Conservation (phyloP, 2,329 filamentous ascomycete genomes). For the Hypoxylon sp. region DNA sequence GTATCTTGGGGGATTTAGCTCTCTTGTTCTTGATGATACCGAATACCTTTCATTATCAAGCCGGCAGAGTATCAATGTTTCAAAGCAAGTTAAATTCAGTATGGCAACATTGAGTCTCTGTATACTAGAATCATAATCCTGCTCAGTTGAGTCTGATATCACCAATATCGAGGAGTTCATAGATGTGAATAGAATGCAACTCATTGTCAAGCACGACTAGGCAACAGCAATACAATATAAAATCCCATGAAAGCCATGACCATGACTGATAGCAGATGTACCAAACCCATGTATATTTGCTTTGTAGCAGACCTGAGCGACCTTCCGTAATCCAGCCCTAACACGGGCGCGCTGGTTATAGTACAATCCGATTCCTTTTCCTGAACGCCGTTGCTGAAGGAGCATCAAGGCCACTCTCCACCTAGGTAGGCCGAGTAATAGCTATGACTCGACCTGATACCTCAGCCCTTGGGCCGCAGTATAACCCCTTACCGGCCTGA, state of each 20-base stretch:
- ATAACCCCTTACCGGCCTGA: slow-evolving; percentile 21
- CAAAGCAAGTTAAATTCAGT: neutral
- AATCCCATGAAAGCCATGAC: slow-evolving; percentile 2
- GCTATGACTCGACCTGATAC: slow-evolving; percentile 5
- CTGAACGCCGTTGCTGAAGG: slow-evolving; percentile 29
- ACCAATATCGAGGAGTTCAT: neutral
- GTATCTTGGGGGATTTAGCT: no score
- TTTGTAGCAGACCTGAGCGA: slow-evolving; percentile 12
- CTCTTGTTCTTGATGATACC: no score
- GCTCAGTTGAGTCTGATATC: neutral
- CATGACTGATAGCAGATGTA: neutral
- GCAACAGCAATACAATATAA: slow-evolving; percentile 1
- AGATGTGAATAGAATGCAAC: neutral
- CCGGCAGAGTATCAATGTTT: neutral
- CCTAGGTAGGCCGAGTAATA: slow-evolving; percentile 22
- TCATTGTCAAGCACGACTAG: neutral
- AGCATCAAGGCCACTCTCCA: slow-evolving; percentile 26
- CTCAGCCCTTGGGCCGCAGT: slow-evolving; percentile 8
- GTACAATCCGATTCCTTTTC: slow-evolving; percentile 39
- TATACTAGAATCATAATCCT: neutral
- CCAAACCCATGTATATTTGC: slow-evolving; percentile 14
- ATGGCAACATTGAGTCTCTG: no score
- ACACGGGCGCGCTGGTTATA: slow-evolving; percentile 32
- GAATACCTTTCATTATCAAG: no score
- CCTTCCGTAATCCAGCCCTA: slow-evolving; percentile 22